phyloP scores from a whole-genome alignment of 2,329 filamentous ascomycete genomes.

The Botryotinia convoluta region DNA sequence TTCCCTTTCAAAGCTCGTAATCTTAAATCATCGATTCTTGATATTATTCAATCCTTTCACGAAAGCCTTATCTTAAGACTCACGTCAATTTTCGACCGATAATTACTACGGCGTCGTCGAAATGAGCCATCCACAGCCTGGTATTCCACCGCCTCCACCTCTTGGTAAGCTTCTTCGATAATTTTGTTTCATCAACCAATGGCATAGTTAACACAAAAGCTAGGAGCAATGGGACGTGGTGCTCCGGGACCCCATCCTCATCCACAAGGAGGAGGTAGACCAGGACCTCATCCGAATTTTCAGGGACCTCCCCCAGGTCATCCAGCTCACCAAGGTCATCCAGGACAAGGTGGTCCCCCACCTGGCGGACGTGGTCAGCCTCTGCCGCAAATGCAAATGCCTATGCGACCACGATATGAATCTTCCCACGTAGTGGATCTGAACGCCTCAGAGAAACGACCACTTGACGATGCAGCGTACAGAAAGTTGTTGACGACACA shows the following conservation, averaged over 20 bases:
- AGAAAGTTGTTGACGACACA: conserved; percentile 24
- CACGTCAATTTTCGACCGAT: not conserved
- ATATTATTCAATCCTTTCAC: not conserved
- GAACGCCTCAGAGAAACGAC: not conserved
- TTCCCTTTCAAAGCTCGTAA: not conserved
- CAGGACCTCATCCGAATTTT: not conserved
- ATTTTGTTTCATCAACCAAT: not conserved
- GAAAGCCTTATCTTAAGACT: not conserved
- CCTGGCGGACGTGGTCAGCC: not conserved
- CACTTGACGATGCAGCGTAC: conserved; percentile 13
- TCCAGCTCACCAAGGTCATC: not conserved
- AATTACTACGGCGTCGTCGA: not conserved
- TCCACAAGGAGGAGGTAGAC: not conserved
- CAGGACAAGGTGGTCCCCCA: not conserved
- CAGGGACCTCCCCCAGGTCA: not conserved
- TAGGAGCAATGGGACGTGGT: not conserved
- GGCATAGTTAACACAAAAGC: not conserved
- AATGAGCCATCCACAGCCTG: not conserved
- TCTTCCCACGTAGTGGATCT: conserved; percentile 13
- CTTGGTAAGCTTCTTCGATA: not conserved
- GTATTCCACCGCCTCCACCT: not conserved
- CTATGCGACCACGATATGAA: conserved; percentile 10
- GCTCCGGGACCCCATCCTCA: not conserved
- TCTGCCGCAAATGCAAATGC: conserved; percentile 17
- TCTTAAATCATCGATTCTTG: not conserved